Evolutionary conservation across 441 rosid species (phyloP).

Genomic region (Croton laevigatus): DNA sequence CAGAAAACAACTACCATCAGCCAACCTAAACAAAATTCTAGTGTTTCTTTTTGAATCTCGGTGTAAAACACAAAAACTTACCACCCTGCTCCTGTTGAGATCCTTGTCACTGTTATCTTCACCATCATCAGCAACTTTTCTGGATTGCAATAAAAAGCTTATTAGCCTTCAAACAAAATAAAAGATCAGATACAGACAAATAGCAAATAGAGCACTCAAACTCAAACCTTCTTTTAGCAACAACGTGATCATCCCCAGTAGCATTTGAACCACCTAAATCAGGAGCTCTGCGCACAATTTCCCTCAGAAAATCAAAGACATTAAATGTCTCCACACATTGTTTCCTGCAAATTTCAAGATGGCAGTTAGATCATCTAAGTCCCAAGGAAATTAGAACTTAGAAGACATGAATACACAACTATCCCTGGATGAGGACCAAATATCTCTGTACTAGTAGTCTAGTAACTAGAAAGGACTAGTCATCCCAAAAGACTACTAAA

Average conservation of each 20-base stretch:
- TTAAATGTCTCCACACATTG: constrained; percentile 80
- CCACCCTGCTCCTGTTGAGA: constrained; percentile 51
- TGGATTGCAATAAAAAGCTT: constrained; percentile 33
- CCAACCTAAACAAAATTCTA: not conserved
- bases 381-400: constrained; percentile 4
- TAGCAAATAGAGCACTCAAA: not conserved
- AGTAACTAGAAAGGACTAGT: not conserved
- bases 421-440: not conserved
- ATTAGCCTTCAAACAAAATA: not conserved
- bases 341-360: constrained; percentile 48
- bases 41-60: not conserved
- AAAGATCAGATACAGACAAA: not conserved
- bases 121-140: constrained; percentile 45
- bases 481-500: not conserved
- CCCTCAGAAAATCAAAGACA: constrained; percentile 83
- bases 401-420: not conserved
- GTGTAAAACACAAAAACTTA: constrained; percentile 19
- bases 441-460: not conserved
- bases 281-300: constrained; percentile 79
- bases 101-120: constrained; percentile 54
- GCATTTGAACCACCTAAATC: constrained; percentile 48
- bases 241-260: constrained; percentile 42
- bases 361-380: not conserved
- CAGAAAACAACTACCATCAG: not conserved
- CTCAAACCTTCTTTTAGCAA: constrained; percentile 21